Evolutionary conservation across 345 rosid genomes (phyloP), one percentile per base, ranked within the genome.

Genomic region (Lepidium sativum): DNA sequence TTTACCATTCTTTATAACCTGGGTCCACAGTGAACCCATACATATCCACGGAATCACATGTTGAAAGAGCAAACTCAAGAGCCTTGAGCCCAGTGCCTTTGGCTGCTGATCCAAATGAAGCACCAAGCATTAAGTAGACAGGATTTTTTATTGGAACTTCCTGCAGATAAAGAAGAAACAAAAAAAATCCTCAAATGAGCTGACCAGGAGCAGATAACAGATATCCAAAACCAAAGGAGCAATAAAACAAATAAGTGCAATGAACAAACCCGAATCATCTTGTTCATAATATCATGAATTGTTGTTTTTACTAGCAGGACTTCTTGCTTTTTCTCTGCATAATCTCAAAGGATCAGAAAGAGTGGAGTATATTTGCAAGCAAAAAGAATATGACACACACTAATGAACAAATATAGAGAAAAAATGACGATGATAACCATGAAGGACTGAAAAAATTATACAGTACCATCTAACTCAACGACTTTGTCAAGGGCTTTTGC

Each of bases 401-500:
- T 70, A 23, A 51, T 56, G 56, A 32, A 35, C 45, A 23, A 4
- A 27, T 8, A 11, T 25, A 47, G 39, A 63, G 23, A 29, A 70
- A 69, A 13, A 73, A 59, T 51, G 6, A 35, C 9, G 35, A 27
- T 7, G 32, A 14, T 51, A 63, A 63, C 37, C 44, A 63, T 29
- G 43, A 18, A 40, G 54, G 14, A 54, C 16, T 16, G 13, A 17
- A 55, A 42, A 35, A 70, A 31, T 52, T 44, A 31, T 51, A 16
- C 50, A 50, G 64, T 86, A 95, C 99, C 95, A 79, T 91, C 97
- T 63, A 95, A 83, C 77, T 91, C 99, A 51, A 85, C 94, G 71
- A 95, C 97, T 80, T 95, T 91, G 75, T 95, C 99, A 49, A 88
- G 95, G 65, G 99, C 97, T 88, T 95, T 91, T 45, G 99, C 95